These are phyloP conservation scores for Aureobasidium sp. DNA, from an alignment of 2,329 filamentous ascomycete species.

Conservation along the genomic window DNA sequence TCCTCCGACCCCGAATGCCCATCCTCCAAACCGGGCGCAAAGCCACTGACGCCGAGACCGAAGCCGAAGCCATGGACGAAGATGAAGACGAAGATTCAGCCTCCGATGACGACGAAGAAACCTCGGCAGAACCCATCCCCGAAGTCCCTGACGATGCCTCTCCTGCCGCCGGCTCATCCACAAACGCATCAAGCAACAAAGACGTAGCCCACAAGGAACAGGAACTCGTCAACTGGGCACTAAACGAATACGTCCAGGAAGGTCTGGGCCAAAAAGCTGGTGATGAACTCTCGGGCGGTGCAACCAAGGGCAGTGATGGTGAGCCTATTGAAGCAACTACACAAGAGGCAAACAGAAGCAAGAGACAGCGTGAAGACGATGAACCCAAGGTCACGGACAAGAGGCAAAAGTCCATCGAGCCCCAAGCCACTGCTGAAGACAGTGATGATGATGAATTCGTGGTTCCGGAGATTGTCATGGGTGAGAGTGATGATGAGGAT, in stretches of 20 bases:
- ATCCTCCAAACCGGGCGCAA: constrained; percentile 25
- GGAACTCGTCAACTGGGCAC: constrained; percentile 1
- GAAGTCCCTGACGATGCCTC: background rate
- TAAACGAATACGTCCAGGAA: constrained; percentile 1
- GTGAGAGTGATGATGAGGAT: constrained; percentile 23
- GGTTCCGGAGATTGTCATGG: constrained; percentile 27
- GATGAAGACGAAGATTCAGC: background rate
- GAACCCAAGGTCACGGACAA: background rate
- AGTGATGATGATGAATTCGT: constrained; percentile 29
- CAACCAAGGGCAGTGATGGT: background rate
- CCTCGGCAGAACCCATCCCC: background rate
- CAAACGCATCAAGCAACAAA: background rate
- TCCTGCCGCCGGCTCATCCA: background rate
- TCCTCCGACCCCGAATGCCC: constrained; percentile 48
- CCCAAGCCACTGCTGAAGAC: constrained; percentile 15
- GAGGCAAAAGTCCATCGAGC: constrained; percentile 7
- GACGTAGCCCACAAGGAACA: background rate
- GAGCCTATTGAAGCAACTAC: background rate
- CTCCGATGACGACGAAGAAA: background rate
- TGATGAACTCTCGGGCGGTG: background rate
- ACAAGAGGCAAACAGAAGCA: background rate
- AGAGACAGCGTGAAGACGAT: background rate
- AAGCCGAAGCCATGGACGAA: constrained; percentile 16
- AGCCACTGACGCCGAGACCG: constrained; percentile 15
- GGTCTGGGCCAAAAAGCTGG: background rate